These are phyloP conservation scores for Dorcoceras hygrometricum DNA, from an alignment of 257 asterid genomes.

Conservation along the genomic window DNA sequence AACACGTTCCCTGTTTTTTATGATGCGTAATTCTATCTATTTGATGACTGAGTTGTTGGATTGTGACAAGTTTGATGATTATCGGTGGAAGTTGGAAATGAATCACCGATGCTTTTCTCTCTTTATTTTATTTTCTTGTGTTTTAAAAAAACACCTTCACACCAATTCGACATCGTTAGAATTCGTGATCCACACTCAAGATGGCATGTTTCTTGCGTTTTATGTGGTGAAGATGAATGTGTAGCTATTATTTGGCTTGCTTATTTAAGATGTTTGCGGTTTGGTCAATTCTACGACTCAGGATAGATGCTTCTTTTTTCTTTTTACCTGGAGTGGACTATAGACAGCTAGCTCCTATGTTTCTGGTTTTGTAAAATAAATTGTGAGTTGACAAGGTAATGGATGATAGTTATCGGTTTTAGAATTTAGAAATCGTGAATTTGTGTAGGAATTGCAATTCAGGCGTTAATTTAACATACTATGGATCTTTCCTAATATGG, in stretches of 20 bases:
- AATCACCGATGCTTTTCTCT: too few species aligned
- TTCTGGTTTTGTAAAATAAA: not conserved
- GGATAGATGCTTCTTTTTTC: not conserved
- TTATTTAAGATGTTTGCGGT: not conserved
- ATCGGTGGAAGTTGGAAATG: not conserved
- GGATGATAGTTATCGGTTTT: not conserved
- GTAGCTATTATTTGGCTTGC: not conserved
- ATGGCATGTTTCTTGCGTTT: not conserved
- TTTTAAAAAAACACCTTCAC: too few species aligned
- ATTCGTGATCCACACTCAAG: not conserved
- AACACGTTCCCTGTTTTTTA: conserved; percentile 14
- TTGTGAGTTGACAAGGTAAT: not conserved
- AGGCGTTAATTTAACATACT: too few species aligned
- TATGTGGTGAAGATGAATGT: conserved; percentile 10
- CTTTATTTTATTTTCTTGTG: too few species aligned
- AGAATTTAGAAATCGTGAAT: too few species aligned
- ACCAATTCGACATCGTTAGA: not conserved
- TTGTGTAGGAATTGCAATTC: too few species aligned
- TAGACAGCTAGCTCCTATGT: too few species aligned
- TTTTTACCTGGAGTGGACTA: not conserved
- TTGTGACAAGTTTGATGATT: conserved; percentile 23
- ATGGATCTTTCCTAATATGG: not conserved
- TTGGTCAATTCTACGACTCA: not conserved
- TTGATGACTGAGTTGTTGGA: conserved; percentile 2
- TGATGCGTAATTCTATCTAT: conserved; percentile 21